These are phyloP conservation scores for Allium cepa DNA, from an alignment of 106 monocot genomes.

Conservation along the genomic window DNA sequence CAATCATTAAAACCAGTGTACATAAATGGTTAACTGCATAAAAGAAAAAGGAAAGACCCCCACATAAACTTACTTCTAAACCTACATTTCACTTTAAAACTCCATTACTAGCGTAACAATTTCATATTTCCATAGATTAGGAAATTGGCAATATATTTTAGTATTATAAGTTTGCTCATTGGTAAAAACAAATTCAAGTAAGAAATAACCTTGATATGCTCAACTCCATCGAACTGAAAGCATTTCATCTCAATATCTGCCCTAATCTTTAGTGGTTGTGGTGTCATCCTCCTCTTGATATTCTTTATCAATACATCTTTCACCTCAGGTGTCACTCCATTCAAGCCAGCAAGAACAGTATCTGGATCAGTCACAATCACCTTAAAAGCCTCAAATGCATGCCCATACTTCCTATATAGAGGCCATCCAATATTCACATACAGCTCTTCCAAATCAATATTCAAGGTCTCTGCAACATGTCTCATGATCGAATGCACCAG, in stretches of 20 bases:
- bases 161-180: no score
- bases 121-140: no score
- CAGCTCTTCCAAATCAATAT: constrained; percentile 71
- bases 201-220: constrained; percentile 57
- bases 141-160: no score
- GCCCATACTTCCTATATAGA: constrained; percentile 78
- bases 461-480: constrained; percentile 85
- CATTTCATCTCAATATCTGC: constrained; percentile 93
- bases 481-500: constrained; percentile 98
- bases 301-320: constrained; percentile 83
- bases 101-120: no score
- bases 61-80: no score
- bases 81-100: no score
- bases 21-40: no score
- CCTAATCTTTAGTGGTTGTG: constrained; percentile 81
- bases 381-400: constrained; percentile 96
- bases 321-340: constrained; percentile 69
- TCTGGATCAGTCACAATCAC: constrained; percentile 77
- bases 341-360: constrained; percentile 52
- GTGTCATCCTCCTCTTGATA: constrained; percentile 89
- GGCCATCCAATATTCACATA: constrained; percentile 87
- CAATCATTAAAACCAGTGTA: not conserved
- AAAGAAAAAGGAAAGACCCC: no score
- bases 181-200: constrained; percentile 2
- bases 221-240: constrained; percentile 87